Conservation (phyloP, 73 alveolate genomes). For the Paramecium sexaurelia region DNA sequence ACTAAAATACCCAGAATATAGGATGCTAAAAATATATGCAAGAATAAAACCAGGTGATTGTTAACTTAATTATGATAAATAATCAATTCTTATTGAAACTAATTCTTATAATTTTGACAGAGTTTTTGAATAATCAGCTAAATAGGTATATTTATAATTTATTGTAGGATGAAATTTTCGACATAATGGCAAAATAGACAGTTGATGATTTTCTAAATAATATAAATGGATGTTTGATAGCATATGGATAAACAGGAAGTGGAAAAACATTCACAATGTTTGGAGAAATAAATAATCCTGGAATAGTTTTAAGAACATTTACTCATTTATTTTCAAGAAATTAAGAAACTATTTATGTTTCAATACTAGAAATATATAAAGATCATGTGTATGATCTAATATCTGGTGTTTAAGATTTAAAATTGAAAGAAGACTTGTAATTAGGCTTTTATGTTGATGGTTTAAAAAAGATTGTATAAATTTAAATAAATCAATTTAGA, state of each 20-base stretch:
- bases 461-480: not conserved
- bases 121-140: constrained; percentile 30
- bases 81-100: not conserved
- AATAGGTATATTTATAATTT: not conserved
- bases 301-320: constrained; percentile 92
- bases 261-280: constrained; percentile 69
- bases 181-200: not conserved
- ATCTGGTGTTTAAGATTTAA: constrained; percentile 42
- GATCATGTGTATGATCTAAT: constrained; percentile 92
- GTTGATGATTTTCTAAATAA: constrained; percentile 32
- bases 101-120: not conserved
- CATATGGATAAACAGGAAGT: constrained; percentile 73
- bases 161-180: constrained; percentile 9
- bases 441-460: constrained; percentile 66
- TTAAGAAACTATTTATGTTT: constrained; percentile 69
- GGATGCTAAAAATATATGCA: constrained; percentile 27
- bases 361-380: constrained; percentile 89
- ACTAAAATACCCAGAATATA: not conserved
- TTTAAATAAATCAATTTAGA: constrained; percentile 44
- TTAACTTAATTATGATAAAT: not conserved
- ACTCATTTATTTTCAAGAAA: constrained; percentile 80
- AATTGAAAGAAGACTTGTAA: constrained; percentile 49
- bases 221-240: constrained; percentile 62
- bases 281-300: constrained; percentile 69
- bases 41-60: constrained; percentile 21